Base-by-base conservation (phyloP, 768 basidiomycete genomes). In the Crassisporium funariophilum region DNA sequence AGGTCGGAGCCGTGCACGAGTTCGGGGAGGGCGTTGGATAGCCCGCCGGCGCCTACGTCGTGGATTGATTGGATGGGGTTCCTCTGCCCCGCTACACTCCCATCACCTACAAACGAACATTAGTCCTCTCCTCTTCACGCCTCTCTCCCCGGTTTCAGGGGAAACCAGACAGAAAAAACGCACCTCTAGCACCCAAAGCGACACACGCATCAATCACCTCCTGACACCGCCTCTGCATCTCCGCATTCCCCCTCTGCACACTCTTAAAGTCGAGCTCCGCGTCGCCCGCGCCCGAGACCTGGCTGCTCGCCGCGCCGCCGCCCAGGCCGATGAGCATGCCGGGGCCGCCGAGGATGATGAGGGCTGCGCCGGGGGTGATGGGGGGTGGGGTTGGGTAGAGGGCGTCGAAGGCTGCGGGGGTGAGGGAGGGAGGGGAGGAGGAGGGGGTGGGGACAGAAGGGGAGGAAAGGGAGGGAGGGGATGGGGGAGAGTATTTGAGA, bases 141-240 rank as follows among this genome's bases (percentile, higher is more conserved):
- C n/a, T n/a, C n/a, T n/a, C n/a, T n/a, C n/a, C n/a, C n/a, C n/a
- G n/a, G n/a, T n/a, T n/a, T n/a, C n/a, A n/a, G n/a, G n/a, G n/a
- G n/a, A n/a, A n/a, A n/a, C n/a, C n/a, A n/a, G n/a, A n/a, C n/a
- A n/a, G n/a, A n/a, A n/a, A n/a, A n/a, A n/a, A n/a, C n/a, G n/a
- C n/a, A n/a, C n/a, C n/a, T n/a, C n/a, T n/a, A n/a, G n/a, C 69
- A 13, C 68, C 75, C 33, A 71, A 67, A 47, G 77, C 77, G 40
- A 88, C 76, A 63, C 97, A 99, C 0, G 88, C 83, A 53, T 98
- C 92, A 55, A 99, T 97, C 40, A 99, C 97, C 66, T 98, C 93
- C 67, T 98, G 97, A 65, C 91, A 94, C 45, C 97, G 76, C 42
- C 97, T 76, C 71, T 99, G 89, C 91, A 99, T 97, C 74, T 99